Evolutionary conservation across 495 filamentous ascomycete genomes (phyloP), one percentile per base, ranked within the genome.

Genomic region (Aspergillus nidulans): DNA sequence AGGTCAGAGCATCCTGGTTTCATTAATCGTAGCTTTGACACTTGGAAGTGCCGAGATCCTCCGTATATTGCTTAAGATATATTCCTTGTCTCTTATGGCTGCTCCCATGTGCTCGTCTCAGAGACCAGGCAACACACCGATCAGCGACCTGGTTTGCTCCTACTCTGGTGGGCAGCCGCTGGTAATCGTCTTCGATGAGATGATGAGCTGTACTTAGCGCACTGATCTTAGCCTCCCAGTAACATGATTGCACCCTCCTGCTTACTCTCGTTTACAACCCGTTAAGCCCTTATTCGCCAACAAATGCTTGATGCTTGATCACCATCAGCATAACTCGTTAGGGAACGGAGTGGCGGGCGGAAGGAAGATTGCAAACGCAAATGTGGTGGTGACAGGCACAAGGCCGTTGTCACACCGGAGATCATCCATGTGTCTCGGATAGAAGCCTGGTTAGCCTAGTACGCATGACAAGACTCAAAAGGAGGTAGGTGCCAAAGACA

Each of bases 201-300:
- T 57, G 50, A 46, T 52, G 45, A 47, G 7, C 10, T 21, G 6
- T 49, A 1, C 28, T 18, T 36, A 28, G 45, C 18, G 16, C 15
- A 47, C n/a, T 28, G 12, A 15, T 36, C 45, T 3, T 7, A 49
- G 18, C 16, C 3, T 21, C 9, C 26, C 25, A 32, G 25, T 28
- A 24, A 2, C 40, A 4, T 21, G 8, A 12, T 23, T 42, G 2
- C 4, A 12, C n/a, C 15, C 8, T 42, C 18, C 21, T 26, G 23
- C 20, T 39, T 39, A 40, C 26, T 44, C 32, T 58, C 53, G 53
- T 49, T 46, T 58, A 59, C 57, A 42, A 53, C 53, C 52, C 26
- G 45, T 28, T 40, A 32, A 20, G 52, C 8, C 15, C 40, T 21
- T 9, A 23, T 5, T 21, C 9, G 40, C 18, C 40, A 21, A 21